Evolutionary conservation across 805 yeast genomes (phyloP), one percentile per base, ranked within the genome.

Genomic region (Starmerella sirachaensis): DNA sequence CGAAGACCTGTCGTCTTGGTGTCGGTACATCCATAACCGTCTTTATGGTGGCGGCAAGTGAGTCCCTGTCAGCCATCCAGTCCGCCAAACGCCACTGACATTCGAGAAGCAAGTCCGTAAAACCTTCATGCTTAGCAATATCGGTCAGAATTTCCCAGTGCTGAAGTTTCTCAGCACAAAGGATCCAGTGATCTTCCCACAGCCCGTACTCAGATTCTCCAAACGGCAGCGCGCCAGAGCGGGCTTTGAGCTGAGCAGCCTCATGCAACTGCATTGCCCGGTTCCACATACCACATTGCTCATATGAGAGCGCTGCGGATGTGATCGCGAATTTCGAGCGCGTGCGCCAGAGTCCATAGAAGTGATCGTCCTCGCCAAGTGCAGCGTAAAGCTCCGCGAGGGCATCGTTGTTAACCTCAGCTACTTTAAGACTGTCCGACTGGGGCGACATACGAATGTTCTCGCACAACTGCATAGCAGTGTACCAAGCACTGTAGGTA

Each of bases 81-180:
- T 91, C 97, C 6, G 98, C 96, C 27, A 91, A 93, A 53, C 99
- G 70, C 99, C 99, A 91, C 26, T 97, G 98, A 68, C 98, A 93
- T 58, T 91, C 99, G n/a, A 91, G 65, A 18, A 93, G 62, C 47
- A 91, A 65, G 53, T 91, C 98, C 0, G 96, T 85, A 56, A 88
- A 93, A 0, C 96, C 96, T 64, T 93, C 99, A 54, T 93, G 97
- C 51, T 88, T 85, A 2, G 98, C 96, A 21, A 93, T 66, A 52
- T 91, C 99, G 0, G 98, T 88, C 42, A 91, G 65, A 33, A 91
- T 78, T 54, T 91, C 98, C 99, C 99, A 91, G 48, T 91, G 96
- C 55, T 91, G 98, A 28, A 91, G 64, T 57, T 88, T 88, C 55
- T 91, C 96, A 3, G 98, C 94, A 64, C 98, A 86, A 26, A 82